Conservation (phyloP, 306 rosid species). For the Cicer arietinum region DNA sequence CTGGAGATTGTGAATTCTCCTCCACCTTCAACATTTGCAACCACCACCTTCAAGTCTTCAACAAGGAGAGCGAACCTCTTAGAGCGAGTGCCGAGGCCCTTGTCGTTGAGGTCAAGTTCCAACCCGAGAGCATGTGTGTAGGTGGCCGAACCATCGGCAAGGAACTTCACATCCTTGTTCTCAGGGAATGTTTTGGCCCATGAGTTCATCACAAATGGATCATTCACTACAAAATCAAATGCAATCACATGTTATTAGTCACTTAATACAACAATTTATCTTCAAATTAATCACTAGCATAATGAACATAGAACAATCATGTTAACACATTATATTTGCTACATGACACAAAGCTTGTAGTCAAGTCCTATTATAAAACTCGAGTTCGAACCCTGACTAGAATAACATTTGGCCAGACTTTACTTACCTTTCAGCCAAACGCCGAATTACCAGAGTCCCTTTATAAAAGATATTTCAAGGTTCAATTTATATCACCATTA, state of each 20-base stretch:
- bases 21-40: slow-evolving; percentile 75
- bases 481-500: not conserved
- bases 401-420: no score
- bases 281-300: not conserved
- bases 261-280: not conserved
- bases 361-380: not conserved
- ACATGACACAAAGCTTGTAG: not conserved
- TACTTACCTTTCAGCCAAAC: no score
- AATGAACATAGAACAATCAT: not conserved
- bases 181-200: slow-evolving; percentile 87
- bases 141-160: slow-evolving; percentile 90
- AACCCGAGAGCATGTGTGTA: slow-evolving; percentile 82
- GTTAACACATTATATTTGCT: not conserved
- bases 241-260: slow-evolving; percentile 21
- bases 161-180: slow-evolving; percentile 87
- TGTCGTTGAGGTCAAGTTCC: slow-evolving; percentile 84
- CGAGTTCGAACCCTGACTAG: no score
- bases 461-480: not conserved
- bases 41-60: slow-evolving; percentile 85
- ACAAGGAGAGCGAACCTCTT: slow-evolving; percentile 84
- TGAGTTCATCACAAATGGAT: slow-evolving; percentile 89
- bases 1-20: slow-evolving; percentile 90
- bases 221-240: slow-evolving; percentile 67
- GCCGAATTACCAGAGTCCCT: no score
- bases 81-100: slow-evolving; percentile 80